These are phyloP conservation scores for Strobilomyces confusus DNA, from an alignment of 768 basidiomycete species.

Conservation along the genomic window DNA sequence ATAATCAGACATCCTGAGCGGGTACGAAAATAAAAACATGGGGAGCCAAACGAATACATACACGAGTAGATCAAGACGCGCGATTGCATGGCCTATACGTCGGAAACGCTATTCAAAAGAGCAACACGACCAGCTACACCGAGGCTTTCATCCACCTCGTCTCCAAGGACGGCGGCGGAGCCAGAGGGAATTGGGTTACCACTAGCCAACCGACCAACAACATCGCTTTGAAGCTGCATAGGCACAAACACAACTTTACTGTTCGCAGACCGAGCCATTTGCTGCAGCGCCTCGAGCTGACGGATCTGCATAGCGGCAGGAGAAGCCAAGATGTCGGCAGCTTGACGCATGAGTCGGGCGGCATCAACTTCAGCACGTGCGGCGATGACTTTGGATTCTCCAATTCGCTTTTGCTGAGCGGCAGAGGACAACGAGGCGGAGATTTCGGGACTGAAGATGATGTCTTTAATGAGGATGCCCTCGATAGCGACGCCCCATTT, in stretches of 20 bases:
- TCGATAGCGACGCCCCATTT: constrained; percentile 98
- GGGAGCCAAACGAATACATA: too few species aligned
- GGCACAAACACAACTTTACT: constrained; percentile 94
- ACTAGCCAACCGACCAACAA: constrained; percentile 45
- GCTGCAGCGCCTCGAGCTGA: constrained; percentile 92
- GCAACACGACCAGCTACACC: constrained; percentile 24
- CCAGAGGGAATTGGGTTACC: constrained; percentile 22
- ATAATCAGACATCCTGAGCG: too few species aligned
- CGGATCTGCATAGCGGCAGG: constrained; percentile 98
- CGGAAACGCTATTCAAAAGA: constrained; percentile 21
- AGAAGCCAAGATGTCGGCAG: constrained; percentile 89
- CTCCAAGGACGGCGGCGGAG: constrained; percentile 16
- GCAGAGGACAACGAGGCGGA: constrained; percentile 90
- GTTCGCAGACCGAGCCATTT: constrained; percentile 86
- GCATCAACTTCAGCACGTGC: constrained; percentile 95
- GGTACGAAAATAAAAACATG: neutral
- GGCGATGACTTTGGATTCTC: constrained; percentile 95
- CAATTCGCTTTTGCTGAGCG: constrained; percentile 95
- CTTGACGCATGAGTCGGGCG: constrained; percentile 93
- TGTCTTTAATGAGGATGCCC: constrained; percentile 92
- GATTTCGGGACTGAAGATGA: constrained; percentile 89
- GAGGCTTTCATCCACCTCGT: constrained; percentile 24
- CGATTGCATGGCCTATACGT: constrained; percentile 16
- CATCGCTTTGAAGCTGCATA: constrained; percentile 82
- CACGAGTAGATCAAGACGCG: neutral